A percentile compares a stretch with the other conserved stretches of the same genome.
phyloP scores from a whole-genome alignment of 2,329 filamentous ascomycete species.

The Fusarium temperatum region DNA sequence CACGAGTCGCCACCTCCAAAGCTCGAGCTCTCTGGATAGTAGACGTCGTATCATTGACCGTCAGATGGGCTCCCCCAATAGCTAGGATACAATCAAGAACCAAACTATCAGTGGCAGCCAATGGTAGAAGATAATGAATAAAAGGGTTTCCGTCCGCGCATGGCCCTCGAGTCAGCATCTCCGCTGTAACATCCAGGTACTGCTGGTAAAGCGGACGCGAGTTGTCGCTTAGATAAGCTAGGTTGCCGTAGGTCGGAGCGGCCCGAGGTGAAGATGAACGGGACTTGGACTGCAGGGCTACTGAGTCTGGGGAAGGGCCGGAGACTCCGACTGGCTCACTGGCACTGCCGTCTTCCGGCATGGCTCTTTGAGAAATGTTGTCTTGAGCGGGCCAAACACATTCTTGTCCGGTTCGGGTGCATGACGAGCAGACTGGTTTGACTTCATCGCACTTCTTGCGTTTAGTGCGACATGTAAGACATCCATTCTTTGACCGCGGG shows the following conservation, averaged over 20 bases:
- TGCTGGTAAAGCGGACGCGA: constrained; percentile 11
- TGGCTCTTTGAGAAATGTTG: neutral
- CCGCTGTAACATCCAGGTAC: neutral
- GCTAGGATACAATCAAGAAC: constrained; percentile 8
- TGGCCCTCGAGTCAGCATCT: neutral
- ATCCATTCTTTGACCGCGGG: constrained; percentile 10
- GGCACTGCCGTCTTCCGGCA: fast-evolving
- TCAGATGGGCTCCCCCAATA: constrained; percentile 5
- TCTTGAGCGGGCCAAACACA: constrained; percentile 1
- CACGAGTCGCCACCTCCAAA: neutral
- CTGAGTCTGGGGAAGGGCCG: no score
- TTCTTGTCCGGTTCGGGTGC: neutral
- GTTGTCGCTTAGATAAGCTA: neutral
- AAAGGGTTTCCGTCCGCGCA: constrained; percentile 5
- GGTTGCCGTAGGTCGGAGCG: constrained; percentile 1
- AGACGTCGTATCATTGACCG: neutral
- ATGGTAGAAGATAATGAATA: constrained; percentile 2
- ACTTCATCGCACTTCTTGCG: constrained; percentile 21
- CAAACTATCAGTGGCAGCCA: neutral
- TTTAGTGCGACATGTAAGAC: constrained; percentile 4
- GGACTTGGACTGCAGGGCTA: neutral
- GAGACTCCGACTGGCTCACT: neutral
- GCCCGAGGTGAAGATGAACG: neutral
- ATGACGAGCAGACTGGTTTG: neutral
- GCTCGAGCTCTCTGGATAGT: neutral